These are phyloP conservation scores for Tylopilus sp. DNA, from an alignment of 768 basidiomycete genomes.

Conservation along the genomic window DNA sequence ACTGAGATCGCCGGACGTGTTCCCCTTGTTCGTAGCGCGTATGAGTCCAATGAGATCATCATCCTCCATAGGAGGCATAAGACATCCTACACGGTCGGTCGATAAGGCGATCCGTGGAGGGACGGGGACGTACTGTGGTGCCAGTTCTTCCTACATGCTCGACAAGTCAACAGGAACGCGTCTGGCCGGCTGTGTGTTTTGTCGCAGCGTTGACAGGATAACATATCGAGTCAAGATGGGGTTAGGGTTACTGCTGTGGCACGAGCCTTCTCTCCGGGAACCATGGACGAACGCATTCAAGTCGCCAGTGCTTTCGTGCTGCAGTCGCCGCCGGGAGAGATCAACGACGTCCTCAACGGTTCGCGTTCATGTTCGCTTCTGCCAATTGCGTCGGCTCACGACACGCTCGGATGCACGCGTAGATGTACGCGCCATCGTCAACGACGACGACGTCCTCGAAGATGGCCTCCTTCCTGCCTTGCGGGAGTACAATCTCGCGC, in stretches of 20 bases:
- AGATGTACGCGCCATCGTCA: slow-evolving; percentile 91
- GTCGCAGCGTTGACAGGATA: slow-evolving; percentile 26
- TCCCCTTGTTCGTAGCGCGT: slow-evolving; percentile 22
- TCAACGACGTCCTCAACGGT: slow-evolving; percentile 96
- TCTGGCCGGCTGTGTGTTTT: slow-evolving; percentile 21
- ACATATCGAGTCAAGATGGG: not conserved
- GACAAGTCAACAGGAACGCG: slow-evolving; percentile 35
- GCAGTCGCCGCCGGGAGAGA: slow-evolving; percentile 93
- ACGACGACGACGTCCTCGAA: slow-evolving; percentile 81
- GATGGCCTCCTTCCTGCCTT: slow-evolving; percentile 74
- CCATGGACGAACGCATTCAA: slow-evolving; percentile 54
- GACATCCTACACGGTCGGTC: slow-evolving; percentile 25
- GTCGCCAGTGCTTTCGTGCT: slow-evolving; percentile 76
- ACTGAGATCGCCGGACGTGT: slow-evolving; percentile 20
- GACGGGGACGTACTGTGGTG: slow-evolving; percentile 27
- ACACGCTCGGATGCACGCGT: slow-evolving; percentile 16
- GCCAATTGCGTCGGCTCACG: not conserved
- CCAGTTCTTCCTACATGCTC: slow-evolving; percentile 33
- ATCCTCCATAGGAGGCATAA: slow-evolving; percentile 29
- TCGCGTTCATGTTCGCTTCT: slow-evolving; percentile 7
- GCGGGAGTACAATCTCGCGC: slow-evolving; percentile 80
- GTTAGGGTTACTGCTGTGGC: slow-evolving; percentile 24
- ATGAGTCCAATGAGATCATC: slow-evolving; percentile 23
- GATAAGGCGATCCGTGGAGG: not conserved
- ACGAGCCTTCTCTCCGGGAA: not conserved